Conservation (phyloP, 1,284 basidiomycete genomes). For the Naganishia cerealis region DNA sequence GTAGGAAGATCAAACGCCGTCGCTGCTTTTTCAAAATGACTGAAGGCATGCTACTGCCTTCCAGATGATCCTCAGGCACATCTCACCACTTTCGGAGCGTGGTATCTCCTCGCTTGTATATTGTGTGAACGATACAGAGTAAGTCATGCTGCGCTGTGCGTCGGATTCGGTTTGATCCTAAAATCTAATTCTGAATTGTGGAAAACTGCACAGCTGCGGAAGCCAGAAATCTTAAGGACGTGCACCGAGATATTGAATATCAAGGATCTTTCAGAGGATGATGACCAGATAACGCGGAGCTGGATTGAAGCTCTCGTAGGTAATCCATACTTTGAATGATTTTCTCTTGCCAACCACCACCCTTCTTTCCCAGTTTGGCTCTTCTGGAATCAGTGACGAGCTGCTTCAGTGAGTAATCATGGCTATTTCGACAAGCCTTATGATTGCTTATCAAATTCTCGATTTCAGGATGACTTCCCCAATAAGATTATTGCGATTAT, state of each 20-base stretch:
- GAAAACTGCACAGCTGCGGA: conserved; percentile 35
- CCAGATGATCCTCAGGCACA: conserved; percentile 50
- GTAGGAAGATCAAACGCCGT: not conserved
- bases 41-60: conserved; percentile 2
- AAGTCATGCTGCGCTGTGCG: conserved; percentile 7
- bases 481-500: conserved; percentile 52
- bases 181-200: not conserved
- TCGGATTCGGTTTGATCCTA: not conserved
- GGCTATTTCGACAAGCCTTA: too few species aligned
- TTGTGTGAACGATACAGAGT: conserved; percentile 46
- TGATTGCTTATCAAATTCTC: not conserved
- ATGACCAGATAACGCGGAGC: conserved; percentile 46
- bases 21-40: not conserved
- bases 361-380: conserved; percentile 46
- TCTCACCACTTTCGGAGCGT: conserved; percentile 51
- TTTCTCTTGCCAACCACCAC: not conserved
- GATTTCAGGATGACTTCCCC: conserved; percentile 52
- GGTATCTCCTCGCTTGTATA: conserved; percentile 48
- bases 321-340: not conserved
- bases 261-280: conserved; percentile 43
- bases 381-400: conserved; percentile 53
- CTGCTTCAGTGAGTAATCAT: conserved; percentile 43
- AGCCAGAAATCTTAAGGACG: conserved; percentile 41
- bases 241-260: conserved; percentile 46
- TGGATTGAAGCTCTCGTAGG: conserved; percentile 53